A percentile compares a stretch with the other conserved stretches of the same genome.
Conservation (phyloP, 495 filamentous ascomycete genomes). For the Lineolata rhizophorae region DNA sequence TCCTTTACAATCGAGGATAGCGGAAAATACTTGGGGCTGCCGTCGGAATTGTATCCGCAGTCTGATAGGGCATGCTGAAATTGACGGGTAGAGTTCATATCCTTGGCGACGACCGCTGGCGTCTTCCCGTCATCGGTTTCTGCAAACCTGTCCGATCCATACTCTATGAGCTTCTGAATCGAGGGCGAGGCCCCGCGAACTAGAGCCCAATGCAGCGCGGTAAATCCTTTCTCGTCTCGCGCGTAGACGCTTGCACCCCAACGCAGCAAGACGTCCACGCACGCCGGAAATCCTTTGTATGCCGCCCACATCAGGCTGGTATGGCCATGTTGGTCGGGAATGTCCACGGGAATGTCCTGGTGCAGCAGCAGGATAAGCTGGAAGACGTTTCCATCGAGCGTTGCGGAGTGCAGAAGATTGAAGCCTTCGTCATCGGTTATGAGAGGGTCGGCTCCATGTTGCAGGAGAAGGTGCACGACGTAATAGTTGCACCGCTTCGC, state of each 20-base stretch:
- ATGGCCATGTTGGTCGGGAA: constrained; percentile 68
- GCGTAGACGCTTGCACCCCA: constrained; percentile 92
- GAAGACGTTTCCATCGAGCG: constrained; percentile 91
- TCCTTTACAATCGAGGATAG: constrained; percentile 39
- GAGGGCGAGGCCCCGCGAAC: constrained; percentile 74
- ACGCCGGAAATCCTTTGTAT: constrained; percentile 82
- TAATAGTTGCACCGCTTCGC: constrained; percentile 88
- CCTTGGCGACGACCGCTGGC: constrained; percentile 58
- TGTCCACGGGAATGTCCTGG: constrained; percentile 82
- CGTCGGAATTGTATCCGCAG: constrained; percentile 64
- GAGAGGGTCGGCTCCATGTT: constrained; percentile 73
- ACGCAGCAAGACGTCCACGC: constrained; percentile 77
- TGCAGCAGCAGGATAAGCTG: constrained; percentile 72
- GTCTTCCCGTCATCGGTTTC: constrained; percentile 75
- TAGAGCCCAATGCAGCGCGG: constrained; percentile 86
- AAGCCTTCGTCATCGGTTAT: constrained; percentile 83
- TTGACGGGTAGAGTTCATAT: constrained; percentile 65
- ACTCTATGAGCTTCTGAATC: constrained; percentile 81
- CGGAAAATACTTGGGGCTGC: constrained; percentile 39
- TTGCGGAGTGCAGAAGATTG: constrained; percentile 89
- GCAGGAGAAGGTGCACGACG: constrained; percentile 56
- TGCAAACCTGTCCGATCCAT: constrained; percentile 77
- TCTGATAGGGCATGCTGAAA: constrained; percentile 75
- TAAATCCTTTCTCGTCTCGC: constrained; percentile 75
- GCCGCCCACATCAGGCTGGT: constrained; percentile 96